Conservation (phyloP, 208 protist species). For the Crithidia fasciculata region DNA sequence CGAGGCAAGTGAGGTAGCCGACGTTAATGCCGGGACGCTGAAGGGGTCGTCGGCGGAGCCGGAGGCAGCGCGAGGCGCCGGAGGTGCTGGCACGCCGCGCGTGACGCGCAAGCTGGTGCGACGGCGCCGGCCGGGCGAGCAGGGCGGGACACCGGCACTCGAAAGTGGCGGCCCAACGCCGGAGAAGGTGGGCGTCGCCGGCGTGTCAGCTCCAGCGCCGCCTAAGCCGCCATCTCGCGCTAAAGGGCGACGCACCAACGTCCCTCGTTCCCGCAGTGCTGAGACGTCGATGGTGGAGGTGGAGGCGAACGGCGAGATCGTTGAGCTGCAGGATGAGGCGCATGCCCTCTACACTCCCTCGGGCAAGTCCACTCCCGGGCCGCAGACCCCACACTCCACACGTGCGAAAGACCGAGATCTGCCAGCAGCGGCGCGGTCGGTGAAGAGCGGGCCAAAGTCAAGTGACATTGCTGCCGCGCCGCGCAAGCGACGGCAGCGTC, state of each 20-base stretch:
- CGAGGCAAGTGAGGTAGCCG: conserved; percentile 30
- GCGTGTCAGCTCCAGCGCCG: not conserved
- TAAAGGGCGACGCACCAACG: conserved; percentile 19
- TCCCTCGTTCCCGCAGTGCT: conserved; percentile 10
- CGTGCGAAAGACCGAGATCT: not conserved
- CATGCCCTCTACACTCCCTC: conserved; percentile 10
- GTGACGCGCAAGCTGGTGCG: conserved; percentile 20
- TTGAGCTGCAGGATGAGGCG: conserved; percentile 16
- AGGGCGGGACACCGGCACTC: not conserved
- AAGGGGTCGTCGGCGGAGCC: conserved; percentile 11
- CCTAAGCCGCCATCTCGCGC: conserved; percentile 4
- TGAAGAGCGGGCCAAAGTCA: conserved; percentile 1
- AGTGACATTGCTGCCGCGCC: conserved; percentile 2
- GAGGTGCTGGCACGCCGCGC: not conserved
- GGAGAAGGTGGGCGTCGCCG: conserved; percentile 12
- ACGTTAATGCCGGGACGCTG: conserved; percentile 10
- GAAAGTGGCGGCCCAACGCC: conserved; percentile 2
- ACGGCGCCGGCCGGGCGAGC: conserved; percentile 10
- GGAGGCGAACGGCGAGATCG: conserved; percentile 25
- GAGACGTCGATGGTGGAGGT: conserved; percentile 21
- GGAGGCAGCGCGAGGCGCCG: not conserved
- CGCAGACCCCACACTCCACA: conserved; percentile 12
- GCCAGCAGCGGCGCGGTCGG: not conserved
- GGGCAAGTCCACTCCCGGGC: conserved; percentile 1
- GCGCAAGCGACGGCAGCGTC: conserved; percentile 34